Base-by-base conservation (phyloP, 192 early-diverging fungal genomes). In the Dimargaris cristalligena region DNA sequence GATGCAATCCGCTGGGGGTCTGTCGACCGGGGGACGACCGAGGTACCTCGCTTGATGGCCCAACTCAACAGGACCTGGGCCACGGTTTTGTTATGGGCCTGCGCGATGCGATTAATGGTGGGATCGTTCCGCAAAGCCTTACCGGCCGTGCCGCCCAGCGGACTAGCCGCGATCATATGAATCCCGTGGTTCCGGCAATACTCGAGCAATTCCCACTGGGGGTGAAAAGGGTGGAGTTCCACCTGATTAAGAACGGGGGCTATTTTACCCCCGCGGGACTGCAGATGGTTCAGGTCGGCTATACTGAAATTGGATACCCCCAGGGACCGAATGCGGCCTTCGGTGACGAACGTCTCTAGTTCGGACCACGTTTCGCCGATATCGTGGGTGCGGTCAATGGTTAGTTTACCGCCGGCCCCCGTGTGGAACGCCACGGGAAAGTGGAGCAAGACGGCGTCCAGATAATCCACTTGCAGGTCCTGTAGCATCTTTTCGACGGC, bases 221-320 rank as follows among this genome's bases (percentile, higher is more conserved):
- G 74, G 26, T 77, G 65, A 58, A 66, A 77, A 0, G 74, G 74
- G 61, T 77, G 73, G 33, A 73, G 55, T 59, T 80, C 79, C 33
- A 80, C 65, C 66, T 80, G 79, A 66, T 73, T 71, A 44, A 75
- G 70, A 22, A 62, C 67, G 16, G 79, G 79, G 46, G 60, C 51
- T 52, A 79, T 77, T 8, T 52, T 34, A 26, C 66, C 59, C 18
- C 46, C 29, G 1, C 31, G 44, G 11, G 77, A 44, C 3, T 77
- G 55, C n/a, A 72, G 30, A 59, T 74, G 10, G 6, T 51, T 46
- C n/a, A 69, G 56, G 3, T 58, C 25, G 62, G 44, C 18, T 47
- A 64, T 61, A 38, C 20, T 51, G 31, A 14, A 62, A 63, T 81
- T 81, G 33, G 69, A 74, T 26, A 78, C 71, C 32, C 79, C 79